Percentiles rank a stretch among this genome's conserved stretches.
These are phyloP conservation scores for Rhodamnia argentea DNA, from an alignment of 345 rosid species.

Conservation along the genomic window DNA sequence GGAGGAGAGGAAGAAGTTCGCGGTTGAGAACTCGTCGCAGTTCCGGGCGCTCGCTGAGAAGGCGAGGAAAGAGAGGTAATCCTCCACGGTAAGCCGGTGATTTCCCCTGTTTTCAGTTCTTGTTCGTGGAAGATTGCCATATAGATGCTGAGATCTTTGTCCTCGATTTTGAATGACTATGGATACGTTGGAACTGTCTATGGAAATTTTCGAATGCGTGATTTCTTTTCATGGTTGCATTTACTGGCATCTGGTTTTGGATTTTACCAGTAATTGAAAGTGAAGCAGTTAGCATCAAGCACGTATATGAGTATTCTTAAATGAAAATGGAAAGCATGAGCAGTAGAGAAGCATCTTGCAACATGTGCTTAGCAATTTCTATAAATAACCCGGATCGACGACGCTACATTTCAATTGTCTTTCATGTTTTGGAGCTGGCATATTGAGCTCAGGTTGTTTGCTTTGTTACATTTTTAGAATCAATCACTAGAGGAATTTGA, in stretches of 20 bases:
- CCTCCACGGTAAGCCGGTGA: background rate
- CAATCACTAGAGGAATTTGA: background rate
- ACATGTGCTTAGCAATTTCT: background rate
- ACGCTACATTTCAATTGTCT: background rate
- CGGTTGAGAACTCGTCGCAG: constrained; percentile 39
- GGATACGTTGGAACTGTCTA: too few species aligned
- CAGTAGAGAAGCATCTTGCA: background rate
- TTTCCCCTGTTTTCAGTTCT: background rate
- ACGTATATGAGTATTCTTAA: background rate
- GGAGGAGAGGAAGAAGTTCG: constrained; percentile 62
- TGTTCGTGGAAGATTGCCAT: background rate
- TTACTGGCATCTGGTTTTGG: background rate
- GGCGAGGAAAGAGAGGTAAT: constrained; percentile 73
- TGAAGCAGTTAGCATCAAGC: background rate
- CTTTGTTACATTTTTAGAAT: background rate
- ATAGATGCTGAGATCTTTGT: background rate
- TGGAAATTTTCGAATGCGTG: too few species aligned
- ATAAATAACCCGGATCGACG: too few species aligned
- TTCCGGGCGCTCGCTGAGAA: constrained; percentile 49
- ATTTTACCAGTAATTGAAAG: background rate
- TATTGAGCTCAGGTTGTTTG: background rate
- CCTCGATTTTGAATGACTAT: too few species aligned
- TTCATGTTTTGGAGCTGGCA: background rate
- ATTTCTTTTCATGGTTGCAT: background rate
- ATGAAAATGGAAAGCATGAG: background rate